phyloP scores from a whole-genome alignment of 192 early-diverging fungal genomes.

The Podochytrium sp. region DNA sequence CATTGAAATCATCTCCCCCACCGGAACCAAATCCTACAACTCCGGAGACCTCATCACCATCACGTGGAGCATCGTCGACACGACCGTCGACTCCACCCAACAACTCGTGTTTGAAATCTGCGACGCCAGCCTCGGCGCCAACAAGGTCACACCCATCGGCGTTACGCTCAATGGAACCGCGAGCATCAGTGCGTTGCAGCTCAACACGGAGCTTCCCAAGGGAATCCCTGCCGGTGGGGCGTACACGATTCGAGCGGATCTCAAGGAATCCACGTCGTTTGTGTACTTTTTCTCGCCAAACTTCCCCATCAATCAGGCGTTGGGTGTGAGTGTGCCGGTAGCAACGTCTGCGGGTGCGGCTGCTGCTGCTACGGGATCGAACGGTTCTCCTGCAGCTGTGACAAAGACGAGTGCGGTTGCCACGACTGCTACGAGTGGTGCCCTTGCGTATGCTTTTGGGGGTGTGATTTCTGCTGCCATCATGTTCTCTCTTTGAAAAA shows the following conservation, averaged over 20 bases:
- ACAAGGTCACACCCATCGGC: constrained; percentile 16
- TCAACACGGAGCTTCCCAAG: background rate
- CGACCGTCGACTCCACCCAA: background rate
- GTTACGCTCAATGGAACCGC: background rate
- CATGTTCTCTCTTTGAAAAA: too few relatives aligned
- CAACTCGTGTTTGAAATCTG: background rate
- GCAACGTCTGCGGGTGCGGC: too few relatives aligned
- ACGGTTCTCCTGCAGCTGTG: background rate
- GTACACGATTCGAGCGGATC: background rate
- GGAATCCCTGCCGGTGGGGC: background rate
- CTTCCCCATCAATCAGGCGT: constrained; percentile 12
- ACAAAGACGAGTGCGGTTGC: background rate
- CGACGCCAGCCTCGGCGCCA: background rate
- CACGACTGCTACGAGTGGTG: background rate
- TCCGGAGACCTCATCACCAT: constrained; percentile 4
- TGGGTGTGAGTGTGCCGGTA: background rate
- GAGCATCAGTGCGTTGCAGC: background rate
- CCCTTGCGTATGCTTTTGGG: background rate
- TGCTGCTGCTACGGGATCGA: background rate
- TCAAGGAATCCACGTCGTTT: background rate
- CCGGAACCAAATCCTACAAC: background rate
- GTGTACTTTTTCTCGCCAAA: constrained; percentile 5
- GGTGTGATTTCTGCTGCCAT: background rate
- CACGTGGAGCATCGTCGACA: constrained; percentile 1
- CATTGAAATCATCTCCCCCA: background rate